Evolutionary conservation across 331 rosid species (phyloP).

Genomic region (Rhamnella rubrinervis): DNA sequence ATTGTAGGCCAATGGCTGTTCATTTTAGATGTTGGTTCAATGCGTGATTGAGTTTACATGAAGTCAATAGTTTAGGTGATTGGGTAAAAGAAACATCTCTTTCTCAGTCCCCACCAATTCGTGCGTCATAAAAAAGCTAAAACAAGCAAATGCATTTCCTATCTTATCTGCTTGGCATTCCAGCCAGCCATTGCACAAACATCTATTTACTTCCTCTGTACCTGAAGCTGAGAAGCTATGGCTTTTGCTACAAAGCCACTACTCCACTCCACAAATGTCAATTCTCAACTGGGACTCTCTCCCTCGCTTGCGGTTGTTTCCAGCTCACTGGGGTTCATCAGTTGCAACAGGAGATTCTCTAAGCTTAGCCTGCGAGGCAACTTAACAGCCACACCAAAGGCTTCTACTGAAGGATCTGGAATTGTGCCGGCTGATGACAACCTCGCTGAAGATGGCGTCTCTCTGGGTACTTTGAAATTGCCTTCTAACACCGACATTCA

Average conservation of each 20-base stretch:
- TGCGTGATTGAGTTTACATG: too few species aligned
- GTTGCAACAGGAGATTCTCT: constrained; percentile 18
- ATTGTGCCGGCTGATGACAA: constrained; percentile 25
- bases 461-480: constrained; percentile 81
- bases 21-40: too few species aligned
- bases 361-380: constrained; percentile 20
- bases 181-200: too few species aligned
- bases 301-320: constrained; percentile 15
- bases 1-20: too few species aligned
- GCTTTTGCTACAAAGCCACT: constrained; percentile 30
- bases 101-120: too few species aligned
- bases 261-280: constrained; percentile 15
- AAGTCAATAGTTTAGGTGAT: too few species aligned
- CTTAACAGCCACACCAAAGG: constrained; percentile 29
- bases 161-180: too few species aligned
- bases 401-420: constrained; percentile 39
- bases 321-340: constrained; percentile 16
- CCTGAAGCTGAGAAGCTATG: constrained; percentile 31
- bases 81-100: too few species aligned
- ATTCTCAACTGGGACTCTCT: constrained; percentile 28
- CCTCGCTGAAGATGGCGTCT: constrained; percentile 62
- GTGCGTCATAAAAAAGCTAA: too few species aligned
- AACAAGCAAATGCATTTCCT: too few species aligned
- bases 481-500: constrained; percentile 57
- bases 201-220: neutral